Conservation (phyloP, 768 basidiomycete species). For the Pholiota conissans region DNA sequence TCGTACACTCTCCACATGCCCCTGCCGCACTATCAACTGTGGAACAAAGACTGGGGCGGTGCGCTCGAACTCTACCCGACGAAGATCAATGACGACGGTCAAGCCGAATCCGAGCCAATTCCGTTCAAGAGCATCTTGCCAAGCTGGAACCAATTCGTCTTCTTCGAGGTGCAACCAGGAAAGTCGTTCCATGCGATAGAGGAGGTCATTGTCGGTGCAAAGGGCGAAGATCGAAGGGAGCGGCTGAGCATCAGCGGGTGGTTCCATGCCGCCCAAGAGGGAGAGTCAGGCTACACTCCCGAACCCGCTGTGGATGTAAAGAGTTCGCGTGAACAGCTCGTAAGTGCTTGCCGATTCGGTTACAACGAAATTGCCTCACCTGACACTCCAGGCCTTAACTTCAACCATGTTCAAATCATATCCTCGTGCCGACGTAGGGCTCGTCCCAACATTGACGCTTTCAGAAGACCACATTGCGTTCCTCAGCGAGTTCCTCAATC, state of each 20-base stretch:
- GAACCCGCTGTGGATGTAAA: slow-evolving; percentile 52
- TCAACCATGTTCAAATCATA: slow-evolving; percentile 61
- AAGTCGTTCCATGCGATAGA: slow-evolving; percentile 96
- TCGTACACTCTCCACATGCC: slow-evolving; percentile 98
- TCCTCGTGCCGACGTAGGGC: slow-evolving; percentile 42
- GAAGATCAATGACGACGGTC: slow-evolving; percentile 52
- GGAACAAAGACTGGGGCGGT: slow-evolving; percentile 91
- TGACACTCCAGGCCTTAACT: slow-evolving; percentile 51
- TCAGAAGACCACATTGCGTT: slow-evolving; percentile 63
- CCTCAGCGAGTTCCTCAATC: slow-evolving; percentile 84
- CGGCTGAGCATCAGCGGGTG: slow-evolving; percentile 92
- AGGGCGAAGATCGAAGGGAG: slow-evolving; percentile 63
- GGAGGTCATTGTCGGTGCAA: slow-evolving; percentile 86
- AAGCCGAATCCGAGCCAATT: slow-evolving; percentile 65
- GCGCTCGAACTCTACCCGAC: slow-evolving; percentile 92
- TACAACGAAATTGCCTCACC: neutral
- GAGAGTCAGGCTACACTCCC: slow-evolving; percentile 81
- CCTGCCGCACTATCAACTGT: slow-evolving; percentile 65
- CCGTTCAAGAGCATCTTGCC: slow-evolving; percentile 73
- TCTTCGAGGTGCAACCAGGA: slow-evolving; percentile 91
- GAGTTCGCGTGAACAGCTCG: slow-evolving; percentile 91
- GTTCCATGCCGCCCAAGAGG: slow-evolving; percentile 93
- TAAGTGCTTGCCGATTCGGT: slow-evolving; percentile 44
- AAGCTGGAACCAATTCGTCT: slow-evolving; percentile 87
- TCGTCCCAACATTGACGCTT: slow-evolving; percentile 52